A percentile compares a stretch with the other conserved stretches of the same genome.
phyloP scores from a whole-genome alignment of 1,284 basidiomycete species.

The Mycena citricolor region DNA sequence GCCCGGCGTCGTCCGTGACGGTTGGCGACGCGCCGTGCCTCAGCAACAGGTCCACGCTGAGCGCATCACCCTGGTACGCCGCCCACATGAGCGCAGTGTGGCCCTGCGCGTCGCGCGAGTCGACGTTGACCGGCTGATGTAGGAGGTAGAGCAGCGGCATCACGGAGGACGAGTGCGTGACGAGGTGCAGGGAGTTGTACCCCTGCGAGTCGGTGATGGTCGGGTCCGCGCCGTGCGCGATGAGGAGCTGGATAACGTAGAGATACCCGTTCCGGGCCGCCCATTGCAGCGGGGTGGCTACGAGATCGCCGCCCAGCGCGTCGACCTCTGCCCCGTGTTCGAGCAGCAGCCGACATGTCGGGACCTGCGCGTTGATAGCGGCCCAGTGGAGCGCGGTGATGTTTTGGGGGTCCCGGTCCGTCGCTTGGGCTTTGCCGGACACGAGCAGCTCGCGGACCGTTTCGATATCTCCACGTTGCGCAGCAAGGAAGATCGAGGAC shows the following conservation, averaged over 20 bases:
- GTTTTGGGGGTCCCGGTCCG: constrained; percentile 85
- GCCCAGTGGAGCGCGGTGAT: constrained; percentile 98
- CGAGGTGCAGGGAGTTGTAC: constrained; percentile 94
- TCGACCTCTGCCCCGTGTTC: constrained; percentile 96
- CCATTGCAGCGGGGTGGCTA: constrained; percentile 98
- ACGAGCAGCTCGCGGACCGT: constrained; percentile 71
- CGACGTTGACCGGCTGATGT: constrained; percentile 87
- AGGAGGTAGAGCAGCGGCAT: constrained; percentile 94
- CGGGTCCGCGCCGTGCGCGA: constrained; percentile 89
- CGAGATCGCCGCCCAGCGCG: constrained; percentile 89
- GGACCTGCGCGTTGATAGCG: constrained; percentile 87
- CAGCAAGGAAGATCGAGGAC: constrained; percentile 77
- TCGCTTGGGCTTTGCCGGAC: constrained; percentile 71
- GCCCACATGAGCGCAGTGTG: constrained; percentile 99
- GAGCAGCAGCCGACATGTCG: constrained; percentile 78
- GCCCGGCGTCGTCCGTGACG: constrained; percentile 76
- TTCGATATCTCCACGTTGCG: constrained; percentile 83
- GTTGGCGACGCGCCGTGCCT: constrained; percentile 84
- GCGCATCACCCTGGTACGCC: constrained; percentile 96
- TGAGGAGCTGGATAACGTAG: constrained; percentile 90
- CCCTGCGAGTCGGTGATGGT: constrained; percentile 91
- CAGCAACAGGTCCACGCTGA: constrained; percentile 90
- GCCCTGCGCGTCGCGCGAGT: constrained; percentile 86
- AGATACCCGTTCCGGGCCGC: constrained; percentile 95
- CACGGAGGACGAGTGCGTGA: constrained; percentile 91